phyloP scores from a whole-genome alignment of 305 asterid species.

The Ruellia speciosa region DNA sequence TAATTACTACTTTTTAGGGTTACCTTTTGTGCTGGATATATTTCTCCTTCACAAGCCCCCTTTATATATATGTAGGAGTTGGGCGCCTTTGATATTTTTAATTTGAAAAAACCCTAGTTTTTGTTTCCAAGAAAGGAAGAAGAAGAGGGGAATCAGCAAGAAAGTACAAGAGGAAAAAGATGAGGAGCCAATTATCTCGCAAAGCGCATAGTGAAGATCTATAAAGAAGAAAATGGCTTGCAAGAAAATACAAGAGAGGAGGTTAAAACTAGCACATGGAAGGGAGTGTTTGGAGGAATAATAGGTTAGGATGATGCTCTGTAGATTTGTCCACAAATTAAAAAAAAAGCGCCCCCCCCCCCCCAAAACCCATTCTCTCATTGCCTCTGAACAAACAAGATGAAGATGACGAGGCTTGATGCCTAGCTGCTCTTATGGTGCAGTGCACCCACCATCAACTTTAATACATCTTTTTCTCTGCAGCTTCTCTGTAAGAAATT shows the following conservation, averaged over 20 bases:
- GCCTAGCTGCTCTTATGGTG: constrained; percentile 15
- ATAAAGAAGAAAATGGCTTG: constrained; percentile 35
- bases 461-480: neutral
- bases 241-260: constrained; percentile 36
- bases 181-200: constrained; percentile 37
- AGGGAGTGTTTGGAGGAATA: constrained; percentile 59
- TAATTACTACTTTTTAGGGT: neutral
- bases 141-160: constrained; percentile 40
- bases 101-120: neutral
- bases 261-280: constrained; percentile 57
- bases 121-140: constrained; percentile 26
- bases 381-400: too few relatives aligned
- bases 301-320: constrained; percentile 35
- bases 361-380: constrained; percentile 24
- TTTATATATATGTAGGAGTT: neutral
- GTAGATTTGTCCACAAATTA: constrained; percentile 21
- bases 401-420: too few relatives aligned
- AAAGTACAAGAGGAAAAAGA: constrained; percentile 50
- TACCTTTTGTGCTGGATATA: neutral
- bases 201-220: constrained; percentile 30
- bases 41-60: neutral
- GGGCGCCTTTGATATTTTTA: neutral
- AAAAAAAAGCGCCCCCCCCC: constrained; percentile 20
- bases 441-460: constrained; percentile 1
- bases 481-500: constrained; percentile 10